These are phyloP conservation scores for Saturnispora saitoi DNA, from an alignment of 805 yeast genomes.

Conservation along the genomic window DNA sequence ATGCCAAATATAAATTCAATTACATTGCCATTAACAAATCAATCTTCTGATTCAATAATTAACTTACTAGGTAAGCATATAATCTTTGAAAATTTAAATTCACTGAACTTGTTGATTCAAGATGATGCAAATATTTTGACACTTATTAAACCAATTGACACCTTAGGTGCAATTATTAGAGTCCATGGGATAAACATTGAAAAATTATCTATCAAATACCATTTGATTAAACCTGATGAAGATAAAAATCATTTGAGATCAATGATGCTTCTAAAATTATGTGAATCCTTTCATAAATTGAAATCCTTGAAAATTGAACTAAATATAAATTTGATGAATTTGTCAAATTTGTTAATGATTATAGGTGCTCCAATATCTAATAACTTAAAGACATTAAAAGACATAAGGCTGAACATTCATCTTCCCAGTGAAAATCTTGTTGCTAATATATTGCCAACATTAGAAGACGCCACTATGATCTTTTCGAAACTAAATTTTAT, in stretches of 20 bases:
- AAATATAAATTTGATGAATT: constrained; percentile 22
- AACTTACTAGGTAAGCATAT: constrained; percentile 24
- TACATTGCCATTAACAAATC: constrained; percentile 26
- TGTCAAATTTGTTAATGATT: constrained; percentile 28
- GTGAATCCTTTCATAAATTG: constrained; percentile 22
- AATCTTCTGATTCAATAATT: constrained; percentile 25
- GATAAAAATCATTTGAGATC: constrained; percentile 29
- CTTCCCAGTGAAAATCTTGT: constrained; percentile 26
- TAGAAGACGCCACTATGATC: constrained; percentile 24
- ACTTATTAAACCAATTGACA: constrained; percentile 24
- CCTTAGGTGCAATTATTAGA: constrained; percentile 19
- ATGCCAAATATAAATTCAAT: constrained; percentile 21
- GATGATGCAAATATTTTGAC: constrained; percentile 26
- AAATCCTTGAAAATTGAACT: constrained; percentile 19
- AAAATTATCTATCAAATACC: constrained; percentile 21
- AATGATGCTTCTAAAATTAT: constrained; percentile 25
- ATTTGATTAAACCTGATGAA: constrained; percentile 18
- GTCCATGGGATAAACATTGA: constrained; percentile 21
- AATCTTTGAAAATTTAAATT: constrained; percentile 24
- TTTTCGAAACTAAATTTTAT: constrained; percentile 26
- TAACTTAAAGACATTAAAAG: constrained; percentile 19
- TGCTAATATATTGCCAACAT: constrained; percentile 22
- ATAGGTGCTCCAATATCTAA: constrained; percentile 25
- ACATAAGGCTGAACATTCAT: constrained; percentile 22
- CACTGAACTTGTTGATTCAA: constrained; percentile 23